These are phyloP conservation scores for Penicillium canescens DNA, from an alignment of 495 filamentous ascomycete genomes.

Conservation along the genomic window DNA sequence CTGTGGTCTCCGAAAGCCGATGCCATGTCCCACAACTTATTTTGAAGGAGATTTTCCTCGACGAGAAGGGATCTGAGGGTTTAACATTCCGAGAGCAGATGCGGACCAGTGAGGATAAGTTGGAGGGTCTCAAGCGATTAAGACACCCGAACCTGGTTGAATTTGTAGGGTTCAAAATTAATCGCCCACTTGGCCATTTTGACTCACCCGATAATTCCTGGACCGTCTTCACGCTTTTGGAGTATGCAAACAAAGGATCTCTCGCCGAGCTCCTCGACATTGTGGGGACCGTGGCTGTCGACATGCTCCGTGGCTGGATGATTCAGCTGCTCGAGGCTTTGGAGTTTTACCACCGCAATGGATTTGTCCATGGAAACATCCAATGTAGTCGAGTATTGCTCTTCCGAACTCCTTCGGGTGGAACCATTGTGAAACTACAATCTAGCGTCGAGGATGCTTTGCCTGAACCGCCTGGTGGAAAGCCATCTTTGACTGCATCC, in stretches of 20 bases:
- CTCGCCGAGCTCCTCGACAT: constrained; percentile 79
- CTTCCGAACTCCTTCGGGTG: constrained; percentile 38
- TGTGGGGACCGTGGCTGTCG: constrained; percentile 67
- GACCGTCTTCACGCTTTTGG: constrained; percentile 79
- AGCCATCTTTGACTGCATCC: constrained; percentile 54
- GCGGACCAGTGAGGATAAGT: constrained; percentile 67
- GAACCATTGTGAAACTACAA: constrained; percentile 45
- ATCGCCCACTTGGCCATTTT: constrained; percentile 33
- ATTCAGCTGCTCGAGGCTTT: constrained; percentile 88
- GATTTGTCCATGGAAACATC: constrained; percentile 76
- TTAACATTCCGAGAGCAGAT: constrained; percentile 53
- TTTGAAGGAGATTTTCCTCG: constrained; percentile 58
- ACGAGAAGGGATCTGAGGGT: constrained; percentile 39
- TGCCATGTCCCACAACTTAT: constrained; percentile 59
- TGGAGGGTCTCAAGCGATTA: constrained; percentile 72
- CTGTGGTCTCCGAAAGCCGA: constrained; percentile 53
- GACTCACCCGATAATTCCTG: constrained; percentile 49
- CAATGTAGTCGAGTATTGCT: constrained; percentile 77
- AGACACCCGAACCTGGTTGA: constrained; percentile 76
- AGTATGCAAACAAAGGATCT: constrained; percentile 78
- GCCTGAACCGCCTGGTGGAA: constrained; percentile 26
- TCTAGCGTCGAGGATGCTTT: constrained; percentile 44
- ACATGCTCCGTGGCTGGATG: constrained; percentile 79
- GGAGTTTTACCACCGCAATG: constrained; percentile 80
- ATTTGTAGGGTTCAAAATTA: constrained; percentile 79